Percentiles rank a stretch among this genome's conserved stretches.
Evolutionary conservation across 2,329 filamentous ascomycete genomes (phyloP).

Genomic region (Huntiella decipiens): DNA sequence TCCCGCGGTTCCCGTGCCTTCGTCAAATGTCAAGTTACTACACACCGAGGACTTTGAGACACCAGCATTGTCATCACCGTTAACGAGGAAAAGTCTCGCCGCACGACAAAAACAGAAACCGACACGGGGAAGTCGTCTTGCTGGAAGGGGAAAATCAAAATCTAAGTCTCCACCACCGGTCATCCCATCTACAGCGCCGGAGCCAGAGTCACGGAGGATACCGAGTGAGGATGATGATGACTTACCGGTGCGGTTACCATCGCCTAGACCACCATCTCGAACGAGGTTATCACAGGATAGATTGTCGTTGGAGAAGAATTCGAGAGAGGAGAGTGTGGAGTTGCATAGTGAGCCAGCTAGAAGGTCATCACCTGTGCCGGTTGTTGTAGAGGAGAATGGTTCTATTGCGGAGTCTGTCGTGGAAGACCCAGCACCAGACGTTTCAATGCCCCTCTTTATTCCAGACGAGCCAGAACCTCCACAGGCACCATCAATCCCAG

Average conservation of each 20-base stretch:
- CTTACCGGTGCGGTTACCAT: conserved; percentile 12
- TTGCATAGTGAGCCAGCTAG: background rate
- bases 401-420: no score
- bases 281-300: no score
- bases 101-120: no score
- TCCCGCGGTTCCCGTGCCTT: no score
- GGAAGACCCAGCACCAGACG: no score
- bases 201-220: conserved; percentile 14
- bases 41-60: conserved; percentile 15
- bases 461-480: background rate
- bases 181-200: no score
- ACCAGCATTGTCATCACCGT: conserved; percentile 20
- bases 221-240: background rate
- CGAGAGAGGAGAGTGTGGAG: background rate
- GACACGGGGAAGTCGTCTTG: no score
- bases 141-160: no score
- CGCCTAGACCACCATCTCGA: conserved; percentile 3
- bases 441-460: no score
- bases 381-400: background rate
- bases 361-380: background rate
- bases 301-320: no score
- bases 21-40: background rate
- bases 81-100: conserved; percentile 19
- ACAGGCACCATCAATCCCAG: no score
- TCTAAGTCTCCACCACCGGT: no score